Evolutionary conservation across 805 yeast species (phyloP).

Genomic region (Cyberlindnera maritima): DNA sequence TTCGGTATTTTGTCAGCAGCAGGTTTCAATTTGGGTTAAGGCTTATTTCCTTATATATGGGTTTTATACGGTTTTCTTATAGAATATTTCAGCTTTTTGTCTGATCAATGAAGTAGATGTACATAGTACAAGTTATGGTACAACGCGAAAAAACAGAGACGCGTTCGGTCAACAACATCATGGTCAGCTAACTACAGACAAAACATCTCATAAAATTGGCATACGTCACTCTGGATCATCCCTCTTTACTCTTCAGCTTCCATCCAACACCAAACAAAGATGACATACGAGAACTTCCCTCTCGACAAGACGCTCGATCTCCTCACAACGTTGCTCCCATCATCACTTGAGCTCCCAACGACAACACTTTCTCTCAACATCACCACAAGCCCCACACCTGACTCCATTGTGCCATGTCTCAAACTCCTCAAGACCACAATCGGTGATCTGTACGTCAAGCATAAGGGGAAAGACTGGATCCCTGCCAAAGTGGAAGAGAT

Average conservation of each 20-base stretch:
- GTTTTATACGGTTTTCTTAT: not conserved
- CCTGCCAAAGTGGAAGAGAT: slow-evolving; percentile 41
- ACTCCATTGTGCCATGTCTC: slow-evolving; percentile 6
- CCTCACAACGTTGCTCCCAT: not conserved
- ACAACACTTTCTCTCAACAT: not conserved
- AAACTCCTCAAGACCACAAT: slow-evolving; percentile 15
- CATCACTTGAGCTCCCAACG: not conserved
- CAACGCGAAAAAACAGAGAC: not conserved
- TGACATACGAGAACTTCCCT: slow-evolving; percentile 8
- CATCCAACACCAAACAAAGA: not conserved
- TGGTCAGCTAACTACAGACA: no score
- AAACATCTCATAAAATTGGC: no score
- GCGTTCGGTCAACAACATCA: not conserved
- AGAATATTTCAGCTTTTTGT: no score
- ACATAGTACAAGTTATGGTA: not conserved
- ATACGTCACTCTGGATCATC: no score
- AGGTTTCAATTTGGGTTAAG: no score
- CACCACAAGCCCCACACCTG: not conserved
- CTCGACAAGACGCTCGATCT: not conserved
- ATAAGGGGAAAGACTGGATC: slow-evolving; percentile 25
- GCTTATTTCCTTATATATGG: not conserved
- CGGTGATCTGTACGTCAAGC: slow-evolving; percentile 12
- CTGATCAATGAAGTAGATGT: no score
- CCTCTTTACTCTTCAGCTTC: no score
- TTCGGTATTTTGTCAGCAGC: not conserved